Evolutionary conservation across 305 asterid genomes (phyloP).

Genomic region (Nicotiana rustica): DNA sequence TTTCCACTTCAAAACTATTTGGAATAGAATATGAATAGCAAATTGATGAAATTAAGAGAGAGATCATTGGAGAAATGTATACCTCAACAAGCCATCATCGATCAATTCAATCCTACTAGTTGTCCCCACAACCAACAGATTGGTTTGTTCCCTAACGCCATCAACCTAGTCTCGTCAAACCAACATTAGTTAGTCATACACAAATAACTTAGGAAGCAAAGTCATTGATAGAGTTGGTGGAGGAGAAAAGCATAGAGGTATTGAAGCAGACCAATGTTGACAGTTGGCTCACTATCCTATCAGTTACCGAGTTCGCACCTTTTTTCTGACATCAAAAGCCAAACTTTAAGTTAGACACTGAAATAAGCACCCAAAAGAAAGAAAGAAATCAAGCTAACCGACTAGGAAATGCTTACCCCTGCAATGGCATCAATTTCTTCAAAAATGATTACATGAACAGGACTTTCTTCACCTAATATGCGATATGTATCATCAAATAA

Average conservation of each 20-base stretch:
- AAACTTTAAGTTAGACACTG: background rate
- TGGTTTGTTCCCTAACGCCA: background rate
- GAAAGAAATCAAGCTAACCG: background rate
- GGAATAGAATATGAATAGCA: background rate
- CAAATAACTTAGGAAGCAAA: background rate
- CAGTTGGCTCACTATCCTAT: conserved; percentile 13
- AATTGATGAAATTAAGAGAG: background rate
- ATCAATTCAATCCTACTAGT: conserved; percentile 20
- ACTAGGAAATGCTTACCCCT: background rate
- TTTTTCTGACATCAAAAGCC: background rate
- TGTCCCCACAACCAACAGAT: background rate
- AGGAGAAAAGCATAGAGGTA: background rate
- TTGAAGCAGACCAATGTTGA: background rate
- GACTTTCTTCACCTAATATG: background rate
- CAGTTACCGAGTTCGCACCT: background rate
- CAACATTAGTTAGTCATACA: background rate
- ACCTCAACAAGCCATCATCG: background rate
- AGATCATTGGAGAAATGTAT: background rate
- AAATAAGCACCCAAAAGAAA: background rate
- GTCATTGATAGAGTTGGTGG: background rate
- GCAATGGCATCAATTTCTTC: background rate
- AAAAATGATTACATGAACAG: background rate
- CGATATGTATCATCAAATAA: background rate
- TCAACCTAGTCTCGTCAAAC: background rate
- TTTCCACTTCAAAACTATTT: background rate